Base-by-base conservation (phyloP, 441 rosid species). In the Corymbia calophylla region DNA sequence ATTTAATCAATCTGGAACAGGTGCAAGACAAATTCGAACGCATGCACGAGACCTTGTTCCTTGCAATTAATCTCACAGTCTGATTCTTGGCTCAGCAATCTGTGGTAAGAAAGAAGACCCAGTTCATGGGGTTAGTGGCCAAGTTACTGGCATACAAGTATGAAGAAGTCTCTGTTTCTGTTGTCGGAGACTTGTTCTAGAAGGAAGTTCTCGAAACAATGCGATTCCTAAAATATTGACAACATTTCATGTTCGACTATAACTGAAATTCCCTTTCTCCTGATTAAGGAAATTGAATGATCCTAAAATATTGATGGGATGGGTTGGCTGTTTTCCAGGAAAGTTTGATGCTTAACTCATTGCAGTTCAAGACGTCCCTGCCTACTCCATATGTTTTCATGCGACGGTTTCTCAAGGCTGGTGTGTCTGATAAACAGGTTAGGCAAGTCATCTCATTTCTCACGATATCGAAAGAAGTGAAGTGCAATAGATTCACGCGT, bases 141-240 rank as follows among this genome's bases (percentile, higher is more conserved):
- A 94, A 96, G 97, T 96, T 97, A 54, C 92, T 97, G 88, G 99
- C 99, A 25, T 96, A 98, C 95, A 98, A 98, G 91, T 96, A 97
- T 27, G 99, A 98, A 92, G 99, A 97, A 93, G 99, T 98, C 88
- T 93, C 97, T 2, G 97, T 98, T 89, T 99, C 99, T 39, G 92
- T 94, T 60, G 98, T 97, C 4, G 96, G 93, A 73, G 99, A 96
- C 91, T 90, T 98, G 94, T 98, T 90, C 95, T 96, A 96, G 58
- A 92, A 93, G 66, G 99, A 97, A 90, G 92, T 97, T 87, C 92
- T 97, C 29, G 95, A 96, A 53, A 97, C 94, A 99, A 99, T 97
- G 93, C 66, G 21, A 55, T 19, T 18, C 4, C 3, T 19, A 55
- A 1, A 7, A 19, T 19, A 23, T 19, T 2, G 10, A 55, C 19